Evolutionary conservation across 116 monocot species (phyloP).

Genomic region (Thalassia testudinum): DNA sequence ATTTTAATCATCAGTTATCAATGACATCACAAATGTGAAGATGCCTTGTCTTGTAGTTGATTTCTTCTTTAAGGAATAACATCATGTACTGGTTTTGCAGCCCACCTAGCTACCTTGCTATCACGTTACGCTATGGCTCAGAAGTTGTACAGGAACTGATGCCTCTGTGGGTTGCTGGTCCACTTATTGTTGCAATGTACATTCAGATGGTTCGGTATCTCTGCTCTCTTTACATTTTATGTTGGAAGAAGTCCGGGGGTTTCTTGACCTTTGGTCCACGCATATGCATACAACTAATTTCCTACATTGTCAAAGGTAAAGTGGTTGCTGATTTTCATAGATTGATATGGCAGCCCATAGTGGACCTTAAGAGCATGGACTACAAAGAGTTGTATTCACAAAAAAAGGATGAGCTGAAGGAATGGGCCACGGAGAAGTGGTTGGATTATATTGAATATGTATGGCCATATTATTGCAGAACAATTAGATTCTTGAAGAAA

Average conservation of each 20-base stretch:
- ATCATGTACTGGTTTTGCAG: constrained; percentile 21
- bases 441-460: constrained; percentile 65
- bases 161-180: constrained; percentile 66
- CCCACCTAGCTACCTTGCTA: constrained; percentile 43
- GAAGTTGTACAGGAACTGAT: constrained; percentile 55
- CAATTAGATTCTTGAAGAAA: constrained; percentile 65
- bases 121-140: constrained; percentile 40
- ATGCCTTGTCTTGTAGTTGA: background rate
- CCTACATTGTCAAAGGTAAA: constrained; percentile 41
- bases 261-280: constrained; percentile 31
- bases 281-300: constrained; percentile 14
- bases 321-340: constrained; percentile 16
- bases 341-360: constrained; percentile 30
- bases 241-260: constrained; percentile 26
- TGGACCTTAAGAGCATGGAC: constrained; percentile 34
- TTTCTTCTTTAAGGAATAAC: background rate
- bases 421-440: constrained; percentile 47
- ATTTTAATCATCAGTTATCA: too few relatives aligned
- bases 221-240: constrained; percentile 30
- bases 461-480: constrained; percentile 84
- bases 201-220: constrained; percentile 42
- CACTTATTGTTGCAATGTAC: constrained; percentile 40
- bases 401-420: constrained; percentile 29
- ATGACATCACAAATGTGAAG: too few relatives aligned
- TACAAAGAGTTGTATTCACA: constrained; percentile 14